phyloP scores from a whole-genome alignment of 2,329 filamentous ascomycete species.

The Tolypocladium ovalisporum region DNA sequence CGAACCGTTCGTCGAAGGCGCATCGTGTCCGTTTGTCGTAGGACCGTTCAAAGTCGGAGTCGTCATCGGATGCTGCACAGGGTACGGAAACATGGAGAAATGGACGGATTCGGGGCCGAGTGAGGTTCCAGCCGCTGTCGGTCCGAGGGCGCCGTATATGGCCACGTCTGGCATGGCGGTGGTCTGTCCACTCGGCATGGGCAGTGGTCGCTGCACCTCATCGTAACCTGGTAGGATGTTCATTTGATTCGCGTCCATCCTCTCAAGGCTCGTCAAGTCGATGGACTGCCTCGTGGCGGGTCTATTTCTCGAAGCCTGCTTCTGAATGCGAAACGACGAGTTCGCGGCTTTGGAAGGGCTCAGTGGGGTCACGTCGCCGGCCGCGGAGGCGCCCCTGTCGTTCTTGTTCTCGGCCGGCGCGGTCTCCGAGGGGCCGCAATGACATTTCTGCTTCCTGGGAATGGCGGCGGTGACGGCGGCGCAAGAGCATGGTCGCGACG shows the following conservation, averaged over 20 bases:
- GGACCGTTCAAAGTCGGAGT: conserved; percentile 7
- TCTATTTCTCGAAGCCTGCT: conserved; percentile 24
- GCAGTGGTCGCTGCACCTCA: conserved; percentile 13
- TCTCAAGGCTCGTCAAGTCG: conserved; percentile 34
- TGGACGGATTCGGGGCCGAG: conserved; percentile 14
- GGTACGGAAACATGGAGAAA: conserved; percentile 21
- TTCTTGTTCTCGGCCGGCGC: conserved; percentile 10
- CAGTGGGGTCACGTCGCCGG: conserved; percentile 14
- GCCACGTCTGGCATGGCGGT: conserved; percentile 11
- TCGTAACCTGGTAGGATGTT: conserved; percentile 32
- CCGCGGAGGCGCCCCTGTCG: conserved; percentile 14
- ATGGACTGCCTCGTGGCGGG: conserved; percentile 35
- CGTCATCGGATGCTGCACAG: conserved; percentile 14
- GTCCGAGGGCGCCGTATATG: conserved; percentile 16
- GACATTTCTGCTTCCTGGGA: conserved; percentile 45
- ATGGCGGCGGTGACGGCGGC: conserved; percentile 54
- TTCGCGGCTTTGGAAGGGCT: conserved; percentile 19
- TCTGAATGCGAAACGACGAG: conserved; percentile 33
- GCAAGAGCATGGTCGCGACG: conserved; percentile 50
- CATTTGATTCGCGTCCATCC: conserved; percentile 41
- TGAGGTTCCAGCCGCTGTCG: conserved; percentile 13
- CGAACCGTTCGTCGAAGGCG: conserved; percentile 10
- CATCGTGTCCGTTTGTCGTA: conserved; percentile 9
- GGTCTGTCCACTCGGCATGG: conserved; percentile 9
- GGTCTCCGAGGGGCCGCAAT: conserved; percentile 30